These are phyloP conservation scores for Nemophila menziesii DNA, from an alignment of 257 asterid species.

Conservation along the genomic window DNA sequence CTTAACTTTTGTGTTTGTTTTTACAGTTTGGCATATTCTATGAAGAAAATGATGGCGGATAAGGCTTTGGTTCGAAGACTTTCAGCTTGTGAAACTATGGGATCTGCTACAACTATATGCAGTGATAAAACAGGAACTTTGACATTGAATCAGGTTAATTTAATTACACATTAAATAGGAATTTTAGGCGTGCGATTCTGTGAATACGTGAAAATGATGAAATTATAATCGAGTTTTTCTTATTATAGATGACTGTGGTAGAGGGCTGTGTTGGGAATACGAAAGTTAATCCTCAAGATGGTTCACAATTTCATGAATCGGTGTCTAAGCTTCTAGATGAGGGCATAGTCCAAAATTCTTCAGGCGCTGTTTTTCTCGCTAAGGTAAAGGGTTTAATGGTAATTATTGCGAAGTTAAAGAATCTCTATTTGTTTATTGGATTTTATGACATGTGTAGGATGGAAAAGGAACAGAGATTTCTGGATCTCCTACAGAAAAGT, in stretches of 20 bases:
- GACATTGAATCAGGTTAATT: constrained; percentile 75
- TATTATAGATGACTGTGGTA: constrained; percentile 74
- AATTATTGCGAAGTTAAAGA: constrained; percentile 7
- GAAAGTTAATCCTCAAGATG: constrained; percentile 57
- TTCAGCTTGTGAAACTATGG: constrained; percentile 99
- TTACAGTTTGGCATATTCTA: constrained; percentile 88
- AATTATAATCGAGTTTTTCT: constrained; percentile 10
- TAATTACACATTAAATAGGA: constrained; percentile 9
- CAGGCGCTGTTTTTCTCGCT: constrained; percentile 72
- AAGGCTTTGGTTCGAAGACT: constrained; percentile 99
- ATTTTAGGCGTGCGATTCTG: constrained; percentile 7
- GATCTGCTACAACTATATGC: constrained; percentile 94
- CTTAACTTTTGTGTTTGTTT: constrained; percentile 11
- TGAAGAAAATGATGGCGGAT: constrained; percentile 99
- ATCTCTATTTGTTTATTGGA: constrained; percentile 2
- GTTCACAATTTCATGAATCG: constrained; percentile 39
- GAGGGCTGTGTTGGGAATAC: constrained; percentile 67
- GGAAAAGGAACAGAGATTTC: constrained; percentile 62
- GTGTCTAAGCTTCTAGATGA: constrained; percentile 70
- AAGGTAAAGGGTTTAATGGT: constrained; percentile 36
- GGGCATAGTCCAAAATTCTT: constrained; percentile 74
- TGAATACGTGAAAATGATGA: constrained; percentile 4
- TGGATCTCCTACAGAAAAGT: constrained; percentile 96
- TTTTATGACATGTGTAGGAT: constrained; percentile 25
- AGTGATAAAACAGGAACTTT: constrained; percentile 96